Conservation (phyloP, 176 grass and related monocot species). For the Stipa capillata region DNA sequence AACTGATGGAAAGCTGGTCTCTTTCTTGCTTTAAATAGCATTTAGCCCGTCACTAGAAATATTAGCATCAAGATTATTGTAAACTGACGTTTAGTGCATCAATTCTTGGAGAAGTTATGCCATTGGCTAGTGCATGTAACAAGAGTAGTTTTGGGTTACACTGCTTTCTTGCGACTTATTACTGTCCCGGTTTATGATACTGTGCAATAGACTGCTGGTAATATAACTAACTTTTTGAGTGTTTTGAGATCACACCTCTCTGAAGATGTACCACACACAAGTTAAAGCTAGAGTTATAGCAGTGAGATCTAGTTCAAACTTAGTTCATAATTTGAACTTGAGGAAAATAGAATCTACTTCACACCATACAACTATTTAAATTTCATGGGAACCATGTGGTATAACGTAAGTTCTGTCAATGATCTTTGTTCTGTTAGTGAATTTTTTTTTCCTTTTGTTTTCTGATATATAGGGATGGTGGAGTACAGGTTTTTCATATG, state of each 20-base stretch:
- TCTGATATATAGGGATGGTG: conserved; percentile 66
- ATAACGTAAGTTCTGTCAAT: not conserved
- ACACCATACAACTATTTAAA: not conserved
- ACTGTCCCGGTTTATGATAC: not conserved
- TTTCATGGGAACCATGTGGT: not conserved
- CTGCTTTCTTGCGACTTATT: not conserved
- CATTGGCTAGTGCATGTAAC: not conserved
- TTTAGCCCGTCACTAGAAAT: not conserved
- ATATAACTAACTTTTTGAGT: not conserved
- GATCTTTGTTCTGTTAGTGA: not conserved
- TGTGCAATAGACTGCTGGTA: not conserved
- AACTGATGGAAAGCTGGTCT: conserved; percentile 84
- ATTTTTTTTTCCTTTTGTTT: not conserved
- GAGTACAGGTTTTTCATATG: conserved; percentile 90
- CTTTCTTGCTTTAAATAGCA: not conserved
- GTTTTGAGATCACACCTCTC: not conserved
- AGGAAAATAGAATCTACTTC: not conserved
- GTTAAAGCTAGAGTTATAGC: not conserved
- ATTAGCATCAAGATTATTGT: not conserved
- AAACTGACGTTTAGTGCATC: not conserved
- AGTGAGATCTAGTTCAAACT: not conserved
- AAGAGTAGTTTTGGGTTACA: not conserved
- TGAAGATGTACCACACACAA: not conserved
- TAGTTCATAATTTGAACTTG: not conserved
- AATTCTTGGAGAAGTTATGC: not conserved